A percentile compares a stretch with the other conserved stretches of the same genome.
phyloP scores from a whole-genome alignment of 331 rosid genomes.

The Phaseolus coccineus region DNA sequence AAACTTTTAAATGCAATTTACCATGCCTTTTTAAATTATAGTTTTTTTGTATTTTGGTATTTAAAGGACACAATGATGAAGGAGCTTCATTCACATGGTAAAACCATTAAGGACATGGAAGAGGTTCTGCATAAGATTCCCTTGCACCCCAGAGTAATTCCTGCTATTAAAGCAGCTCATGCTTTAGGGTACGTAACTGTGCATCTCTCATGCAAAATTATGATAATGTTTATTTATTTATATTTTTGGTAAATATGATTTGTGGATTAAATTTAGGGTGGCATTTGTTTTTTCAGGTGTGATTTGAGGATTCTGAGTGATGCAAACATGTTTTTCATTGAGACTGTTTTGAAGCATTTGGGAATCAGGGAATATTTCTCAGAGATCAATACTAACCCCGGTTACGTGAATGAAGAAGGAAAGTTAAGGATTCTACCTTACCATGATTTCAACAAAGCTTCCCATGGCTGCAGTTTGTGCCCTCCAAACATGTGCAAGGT shows the following conservation, averaged over 20 bases:
- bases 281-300: slow-evolving; percentile 54
- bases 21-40: no score
- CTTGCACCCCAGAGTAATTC: slow-evolving; percentile 66
- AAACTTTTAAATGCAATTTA: no score
- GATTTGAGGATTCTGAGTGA: slow-evolving; percentile 85
- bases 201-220: not conserved
- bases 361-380: slow-evolving; percentile 69
- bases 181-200: slow-evolving; percentile 56
- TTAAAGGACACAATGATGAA: slow-evolving; percentile 78
- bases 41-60: not conserved
- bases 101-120: slow-evolving; percentile 59
- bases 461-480: slow-evolving; percentile 79
- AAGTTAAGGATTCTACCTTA: slow-evolving; percentile 67
- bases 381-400: slow-evolving; percentile 76
- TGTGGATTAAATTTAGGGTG: not conserved
- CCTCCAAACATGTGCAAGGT: slow-evolving; percentile 99
- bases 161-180: slow-evolving; percentile 75
- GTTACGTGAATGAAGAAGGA: slow-evolving; percentile 73
- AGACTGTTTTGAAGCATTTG: slow-evolving; percentile 68
- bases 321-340: slow-evolving; percentile 76
- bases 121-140: slow-evolving; percentile 66
- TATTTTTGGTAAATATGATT: not conserved
- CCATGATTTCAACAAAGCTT: slow-evolving; percentile 58
- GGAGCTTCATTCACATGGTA: slow-evolving; percentile 70
- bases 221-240: no score